A percentile compares a stretch with the other conserved stretches of the same genome.
phyloP scores from a whole-genome alignment of 176 grass and related monocot species.

The Aegilops umbellulata region DNA sequence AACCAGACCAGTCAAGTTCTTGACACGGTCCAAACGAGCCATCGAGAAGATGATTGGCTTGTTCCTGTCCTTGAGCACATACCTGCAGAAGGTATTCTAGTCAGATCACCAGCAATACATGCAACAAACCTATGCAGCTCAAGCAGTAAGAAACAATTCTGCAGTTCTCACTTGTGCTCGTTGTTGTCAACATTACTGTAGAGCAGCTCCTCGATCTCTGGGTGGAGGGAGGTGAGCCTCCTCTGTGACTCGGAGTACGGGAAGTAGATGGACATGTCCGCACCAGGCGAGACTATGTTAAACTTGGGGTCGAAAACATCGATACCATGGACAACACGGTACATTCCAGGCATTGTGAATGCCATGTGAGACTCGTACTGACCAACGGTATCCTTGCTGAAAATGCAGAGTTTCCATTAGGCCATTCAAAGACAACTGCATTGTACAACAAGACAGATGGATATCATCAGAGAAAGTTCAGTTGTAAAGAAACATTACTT shows the following conservation, averaged over 20 bases:
- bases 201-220: constrained; percentile 92
- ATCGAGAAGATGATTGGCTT: constrained; percentile 99
- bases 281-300: constrained; percentile 98
- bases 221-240: constrained; percentile 90
- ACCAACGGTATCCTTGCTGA: constrained; percentile 97
- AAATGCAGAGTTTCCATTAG: constrained; percentile 29
- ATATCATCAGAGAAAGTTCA: background rate
- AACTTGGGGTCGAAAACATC: constrained; percentile 99
- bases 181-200: constrained; percentile 70
- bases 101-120: background rate
- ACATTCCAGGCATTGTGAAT: constrained; percentile 92
- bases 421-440: background rate
- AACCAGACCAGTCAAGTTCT: constrained; percentile 95
- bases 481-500: constrained; percentile 36
- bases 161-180: constrained; percentile 73
- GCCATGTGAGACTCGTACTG: constrained; percentile 97
- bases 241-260: constrained; percentile 70
- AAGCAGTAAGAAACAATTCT: background rate
- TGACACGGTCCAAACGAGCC: constrained; percentile 92
- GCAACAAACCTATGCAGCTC: background rate
- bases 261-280: constrained; percentile 97
- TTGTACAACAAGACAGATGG: background rate
- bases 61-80: constrained; percentile 77
- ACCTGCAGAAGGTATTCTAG: constrained; percentile 46
- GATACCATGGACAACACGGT: constrained; percentile 95